A percentile compares a stretch with the other conserved stretches of the same genome.
phyloP scores from a whole-genome alignment of 2,329 filamentous ascomycete species.

The Claviceps arundinis region DNA sequence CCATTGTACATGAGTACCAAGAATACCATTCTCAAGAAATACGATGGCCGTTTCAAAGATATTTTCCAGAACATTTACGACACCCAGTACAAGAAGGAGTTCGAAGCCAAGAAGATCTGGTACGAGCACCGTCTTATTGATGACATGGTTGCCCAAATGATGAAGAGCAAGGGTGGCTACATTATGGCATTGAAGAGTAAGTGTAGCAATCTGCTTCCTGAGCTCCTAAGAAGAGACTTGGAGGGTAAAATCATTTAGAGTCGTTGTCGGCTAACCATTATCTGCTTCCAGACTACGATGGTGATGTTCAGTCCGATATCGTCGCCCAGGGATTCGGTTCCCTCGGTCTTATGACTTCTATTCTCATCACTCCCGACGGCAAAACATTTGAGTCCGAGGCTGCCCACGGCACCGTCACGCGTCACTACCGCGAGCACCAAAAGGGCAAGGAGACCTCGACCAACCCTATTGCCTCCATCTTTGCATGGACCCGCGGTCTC shows the following conservation, averaged over 20 bases:
- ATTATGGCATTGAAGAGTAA: conserved; percentile 96
- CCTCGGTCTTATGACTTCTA: conserved; percentile 95
- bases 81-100: conserved; percentile 69
- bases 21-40: conserved; percentile 99
- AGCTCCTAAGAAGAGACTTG: too few relatives aligned
- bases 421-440: conserved; percentile 97
- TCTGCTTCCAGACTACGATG: conserved; percentile 71
- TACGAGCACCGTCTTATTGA: conserved; percentile 99
- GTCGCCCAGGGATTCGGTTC: conserved; percentile 97
- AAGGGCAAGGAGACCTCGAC: conserved; percentile 95
- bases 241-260: background rate
- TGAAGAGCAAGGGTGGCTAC: conserved; percentile 94
- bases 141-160: conserved; percentile 99
- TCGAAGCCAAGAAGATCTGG: conserved; percentile 90
- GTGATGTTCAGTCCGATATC: conserved; percentile 96
- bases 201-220: conserved; percentile 17
- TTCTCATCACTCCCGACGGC: conserved; percentile 91
- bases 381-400: conserved; percentile 97
- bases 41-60: conserved; percentile 98
- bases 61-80: conserved; percentile 98
- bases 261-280: background rate
- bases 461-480: conserved; percentile 98
- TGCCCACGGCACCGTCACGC: conserved; percentile 94
- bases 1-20: conserved; percentile 99
- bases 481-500: conserved; percentile 94